Base-by-base conservation (phyloP, 2,329 filamentous ascomycete genomes). In the Penicillium fuscoglaucum region DNA sequence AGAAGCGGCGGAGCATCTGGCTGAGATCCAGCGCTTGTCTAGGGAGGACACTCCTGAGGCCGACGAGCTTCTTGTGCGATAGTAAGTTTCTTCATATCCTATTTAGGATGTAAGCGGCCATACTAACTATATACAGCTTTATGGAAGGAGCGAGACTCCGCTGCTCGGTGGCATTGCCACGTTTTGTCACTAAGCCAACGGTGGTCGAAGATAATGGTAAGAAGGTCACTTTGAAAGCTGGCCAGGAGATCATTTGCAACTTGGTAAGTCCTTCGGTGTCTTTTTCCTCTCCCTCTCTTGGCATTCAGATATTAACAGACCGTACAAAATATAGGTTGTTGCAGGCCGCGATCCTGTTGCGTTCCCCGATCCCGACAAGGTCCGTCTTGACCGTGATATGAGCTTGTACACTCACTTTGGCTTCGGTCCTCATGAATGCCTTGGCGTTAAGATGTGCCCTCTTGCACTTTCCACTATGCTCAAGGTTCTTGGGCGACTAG, bases 381-480 rank as follows among this genome's bases (percentile, higher is more conserved):
- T 92, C 24, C 80, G 85, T 62, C 83, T 89, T 0, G 80, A 83
- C 17, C 84, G 89, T 0, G 84, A 87, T 0, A 70, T 87, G 28
- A 81, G 84, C 6, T 73, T 77, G 1, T 91, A 92, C 69, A 80
- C 89, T 57, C 83, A 86, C 70, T 87, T 88, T 63, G 84, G 84
- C 9, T 78, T 81, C 2, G 88, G 87, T 0, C 82, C 86, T 9
- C 85, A 90, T 65, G 76, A 82, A 15, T 87, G 84, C 62, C 75
- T 91, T 0, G 88, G 87, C 4, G 54, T 71, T 15, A 70, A 61
- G 13, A 64, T 74, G 29, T 72, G 70, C 54, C 69, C 72, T 48
- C 51, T 68, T n/a, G 71, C 68, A 31, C 64, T 75, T 41, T 71
- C 75, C 4, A 72, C 74, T 8, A 77, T 77, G 70, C 68, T 78